These are phyloP conservation scores for Aspergillus sp. DNA, from an alignment of 2,329 filamentous ascomycete species.

Conservation along the genomic window DNA sequence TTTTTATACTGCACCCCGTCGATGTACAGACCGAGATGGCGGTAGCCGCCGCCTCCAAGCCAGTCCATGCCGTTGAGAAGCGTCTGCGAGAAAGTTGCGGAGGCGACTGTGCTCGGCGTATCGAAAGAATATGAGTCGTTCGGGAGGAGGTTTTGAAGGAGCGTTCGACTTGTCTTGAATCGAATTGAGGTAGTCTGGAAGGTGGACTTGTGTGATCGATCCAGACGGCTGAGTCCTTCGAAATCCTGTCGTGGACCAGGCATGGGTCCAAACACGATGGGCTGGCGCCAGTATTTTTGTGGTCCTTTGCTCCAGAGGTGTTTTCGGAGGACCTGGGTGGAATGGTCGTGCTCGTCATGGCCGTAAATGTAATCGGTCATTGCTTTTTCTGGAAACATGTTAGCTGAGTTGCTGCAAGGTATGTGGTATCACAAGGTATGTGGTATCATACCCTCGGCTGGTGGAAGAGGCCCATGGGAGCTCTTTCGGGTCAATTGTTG, in stretches of 20 bases:
- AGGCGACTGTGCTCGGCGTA: slow-evolving; percentile 45
- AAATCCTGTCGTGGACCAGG: slow-evolving; percentile 46
- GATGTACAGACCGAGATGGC: slow-evolving; percentile 59
- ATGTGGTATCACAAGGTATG: background rate
- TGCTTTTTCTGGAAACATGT: slow-evolving; percentile 9
- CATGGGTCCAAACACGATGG: slow-evolving; percentile 49
- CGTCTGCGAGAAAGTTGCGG: slow-evolving; percentile 45
- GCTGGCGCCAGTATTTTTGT: slow-evolving; percentile 46
- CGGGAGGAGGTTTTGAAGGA: slow-evolving; percentile 52
- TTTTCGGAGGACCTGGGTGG: slow-evolving; percentile 51
- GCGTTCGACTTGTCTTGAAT: slow-evolving; percentile 52
- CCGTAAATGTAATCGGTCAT: slow-evolving; percentile 52
- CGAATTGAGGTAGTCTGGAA: slow-evolving; percentile 51
- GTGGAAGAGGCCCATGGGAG: slow-evolving; percentile 18
- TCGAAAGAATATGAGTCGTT: slow-evolving; percentile 44
- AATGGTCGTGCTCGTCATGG: slow-evolving; percentile 60
- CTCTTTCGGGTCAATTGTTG: slow-evolving; percentile 57
- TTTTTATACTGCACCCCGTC: slow-evolving; percentile 61
- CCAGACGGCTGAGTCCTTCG: slow-evolving; percentile 19
- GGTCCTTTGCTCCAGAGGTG: slow-evolving; percentile 46
- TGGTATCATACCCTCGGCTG: slow-evolving; percentile 13
- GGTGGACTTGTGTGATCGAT: slow-evolving; percentile 31
- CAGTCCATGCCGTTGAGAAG: slow-evolving; percentile 56
- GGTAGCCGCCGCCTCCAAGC: slow-evolving; percentile 62
- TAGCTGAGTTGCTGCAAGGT: background rate